Percentiles rank a stretch among this genome's conserved stretches.
phyloP scores from a whole-genome alignment of 345 rosid species.

The Pseudoturritis turrita region DNA sequence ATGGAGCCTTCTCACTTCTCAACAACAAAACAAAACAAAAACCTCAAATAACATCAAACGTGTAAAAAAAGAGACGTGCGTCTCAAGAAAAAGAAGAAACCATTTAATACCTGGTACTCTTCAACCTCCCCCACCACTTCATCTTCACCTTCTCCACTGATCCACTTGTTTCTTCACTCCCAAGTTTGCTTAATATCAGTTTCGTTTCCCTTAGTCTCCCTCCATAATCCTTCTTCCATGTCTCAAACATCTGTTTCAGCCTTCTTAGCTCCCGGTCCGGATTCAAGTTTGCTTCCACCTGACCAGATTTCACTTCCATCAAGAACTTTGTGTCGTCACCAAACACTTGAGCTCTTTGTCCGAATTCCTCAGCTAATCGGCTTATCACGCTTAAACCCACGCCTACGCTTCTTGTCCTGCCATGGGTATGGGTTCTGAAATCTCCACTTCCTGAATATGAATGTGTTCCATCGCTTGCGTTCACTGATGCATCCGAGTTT shows the following conservation, averaged over 20 bases:
- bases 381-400: conserved; percentile 44
- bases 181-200: conserved; percentile 24
- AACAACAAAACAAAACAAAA: conserved; percentile 1
- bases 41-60: conserved; percentile 9
- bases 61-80: conserved; percentile 9
- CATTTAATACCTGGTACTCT: conserved; percentile 17
- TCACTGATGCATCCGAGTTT: conserved; percentile 24
- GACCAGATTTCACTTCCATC: conserved; percentile 43
- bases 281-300: conserved; percentile 36
- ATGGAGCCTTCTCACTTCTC: conserved; percentile 15
- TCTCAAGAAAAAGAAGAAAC: background rate
- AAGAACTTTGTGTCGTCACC: conserved; percentile 59
- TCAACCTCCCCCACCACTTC: conserved; percentile 34
- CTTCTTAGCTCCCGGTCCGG: conserved; percentile 61
- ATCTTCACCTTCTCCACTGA: conserved; percentile 22
- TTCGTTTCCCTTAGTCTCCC: conserved; percentile 61
- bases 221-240: conserved; percentile 88
- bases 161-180: conserved; percentile 23
- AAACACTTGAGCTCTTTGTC: conserved; percentile 55
- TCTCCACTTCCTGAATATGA: conserved; percentile 30
- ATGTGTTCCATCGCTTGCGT: conserved; percentile 15
- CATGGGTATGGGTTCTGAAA: conserved; percentile 24
- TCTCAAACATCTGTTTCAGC: conserved; percentile 60
- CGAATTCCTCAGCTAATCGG: conserved; percentile 70
- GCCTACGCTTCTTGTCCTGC: conserved; percentile 47